Conservation (phyloP, 2,329 filamentous ascomycete genomes). For the Penicillium sp. region DNA sequence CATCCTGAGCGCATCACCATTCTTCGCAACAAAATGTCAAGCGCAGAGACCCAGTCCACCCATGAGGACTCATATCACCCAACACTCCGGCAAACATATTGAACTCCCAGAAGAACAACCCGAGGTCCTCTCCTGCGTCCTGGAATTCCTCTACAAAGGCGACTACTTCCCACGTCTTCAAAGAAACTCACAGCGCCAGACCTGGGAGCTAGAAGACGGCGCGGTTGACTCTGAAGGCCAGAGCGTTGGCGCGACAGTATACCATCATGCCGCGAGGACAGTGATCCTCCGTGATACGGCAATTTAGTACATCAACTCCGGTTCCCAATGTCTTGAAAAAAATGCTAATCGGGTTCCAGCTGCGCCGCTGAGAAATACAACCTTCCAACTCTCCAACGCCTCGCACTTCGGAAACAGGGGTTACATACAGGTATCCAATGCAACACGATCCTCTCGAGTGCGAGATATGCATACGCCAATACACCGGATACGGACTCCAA, state of each 20-base stretch:
- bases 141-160: slow-evolving; percentile 91
- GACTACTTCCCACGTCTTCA: slow-evolving; percentile 84
- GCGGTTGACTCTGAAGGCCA: slow-evolving; percentile 41
- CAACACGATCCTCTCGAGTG: slow-evolving; percentile 79
- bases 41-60: slow-evolving; percentile 45
- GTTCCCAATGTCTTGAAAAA: neutral
- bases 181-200: slow-evolving; percentile 76
- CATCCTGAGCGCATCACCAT: slow-evolving; percentile 73
- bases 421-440: slow-evolving; percentile 81
- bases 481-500: slow-evolving; percentile 90
- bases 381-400: slow-evolving; percentile 77
- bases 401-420: slow-evolving; percentile 84
- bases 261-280: slow-evolving; percentile 62
- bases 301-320: slow-evolving; percentile 60
- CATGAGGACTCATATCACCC: slow-evolving; percentile 8
- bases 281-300: slow-evolving; percentile 83
- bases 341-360: slow-evolving; percentile 26
- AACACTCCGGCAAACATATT: slow-evolving; percentile 62
- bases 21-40: slow-evolving; percentile 67
- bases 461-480: slow-evolving; percentile 84
- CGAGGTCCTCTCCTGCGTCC: slow-evolving; percentile 83
- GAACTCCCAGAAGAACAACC: slow-evolving; percentile 81
- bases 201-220: slow-evolving; percentile 74
- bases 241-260: slow-evolving; percentile 64
- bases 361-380: slow-evolving; percentile 83